These are phyloP conservation scores for Podospora comata DNA, from an alignment of 495 filamentous ascomycete genomes.

Conservation along the genomic window DNA sequence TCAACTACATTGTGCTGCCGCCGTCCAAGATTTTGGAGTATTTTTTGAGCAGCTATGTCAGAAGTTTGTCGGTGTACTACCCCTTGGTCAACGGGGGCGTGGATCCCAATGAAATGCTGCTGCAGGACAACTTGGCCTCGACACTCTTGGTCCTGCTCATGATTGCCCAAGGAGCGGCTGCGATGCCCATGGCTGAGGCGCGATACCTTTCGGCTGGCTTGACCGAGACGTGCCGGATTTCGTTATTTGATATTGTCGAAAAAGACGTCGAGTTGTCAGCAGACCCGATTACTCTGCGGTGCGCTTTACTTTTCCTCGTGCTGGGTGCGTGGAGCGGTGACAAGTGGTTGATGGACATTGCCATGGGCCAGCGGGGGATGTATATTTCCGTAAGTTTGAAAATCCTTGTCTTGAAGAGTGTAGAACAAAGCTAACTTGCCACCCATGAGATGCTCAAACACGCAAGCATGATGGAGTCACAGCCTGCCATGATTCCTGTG, in stretches of 20 bases:
- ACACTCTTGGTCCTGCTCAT: constrained; percentile 60
- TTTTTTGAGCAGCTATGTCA: constrained; percentile 58
- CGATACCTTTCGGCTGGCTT: constrained; percentile 58
- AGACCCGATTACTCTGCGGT: constrained; percentile 55
- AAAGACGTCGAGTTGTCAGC: constrained; percentile 59
- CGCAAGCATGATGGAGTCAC: constrained; percentile 49
- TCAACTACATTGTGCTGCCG: constrained; percentile 57
- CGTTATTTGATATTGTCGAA: constrained; percentile 62
- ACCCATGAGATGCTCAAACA: constrained; percentile 52
- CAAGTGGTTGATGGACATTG: constrained; percentile 69
- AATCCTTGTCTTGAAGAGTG: neutral
- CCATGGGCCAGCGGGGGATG: constrained; percentile 66
- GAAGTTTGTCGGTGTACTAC: constrained; percentile 57
- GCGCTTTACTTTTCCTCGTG: constrained; percentile 59
- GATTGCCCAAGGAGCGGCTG: constrained; percentile 62
- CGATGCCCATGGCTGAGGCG: constrained; percentile 55
- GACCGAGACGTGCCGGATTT: constrained; percentile 63
- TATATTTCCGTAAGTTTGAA: constrained; percentile 55
- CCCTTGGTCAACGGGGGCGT: constrained; percentile 51
- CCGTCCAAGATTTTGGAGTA: constrained; percentile 57
- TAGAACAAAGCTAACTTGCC: neutral
- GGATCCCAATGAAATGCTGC: constrained; percentile 59
- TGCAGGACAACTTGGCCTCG: constrained; percentile 54
- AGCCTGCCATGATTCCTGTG: constrained; percentile 35
- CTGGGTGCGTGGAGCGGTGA: constrained; percentile 64